phyloP scores from a whole-genome alignment of 352 stramenopile species.

The Plasmopara viticola region DNA sequence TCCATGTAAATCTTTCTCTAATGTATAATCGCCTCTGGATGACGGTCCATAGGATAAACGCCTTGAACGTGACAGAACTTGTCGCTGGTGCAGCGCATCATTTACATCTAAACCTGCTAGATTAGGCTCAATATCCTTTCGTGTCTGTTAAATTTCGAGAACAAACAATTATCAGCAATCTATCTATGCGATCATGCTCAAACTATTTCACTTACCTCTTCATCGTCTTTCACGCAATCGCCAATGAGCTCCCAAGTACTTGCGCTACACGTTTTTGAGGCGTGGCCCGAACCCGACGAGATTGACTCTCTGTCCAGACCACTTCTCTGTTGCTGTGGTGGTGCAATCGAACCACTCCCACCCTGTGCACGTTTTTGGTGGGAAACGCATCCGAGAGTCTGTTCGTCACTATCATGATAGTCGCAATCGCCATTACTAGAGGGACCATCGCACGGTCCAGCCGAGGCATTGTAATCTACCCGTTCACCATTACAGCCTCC shows the following conservation, averaged over 20 bases:
- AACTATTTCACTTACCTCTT: background rate
- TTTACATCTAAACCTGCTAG: background rate
- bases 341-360: conserved; percentile 18
- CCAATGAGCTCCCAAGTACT: conserved; percentile 51
- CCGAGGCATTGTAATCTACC: conserved; percentile 10
- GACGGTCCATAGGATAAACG: conserved; percentile 45
- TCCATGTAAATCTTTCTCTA: conserved; percentile 71
- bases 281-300: conserved; percentile 16
- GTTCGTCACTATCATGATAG: conserved; percentile 23
- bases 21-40: conserved; percentile 31
- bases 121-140: background rate
- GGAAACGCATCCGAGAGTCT: conserved; percentile 20
- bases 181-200: background rate
- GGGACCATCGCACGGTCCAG: conserved; percentile 15
- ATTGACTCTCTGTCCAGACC: conserved; percentile 54
- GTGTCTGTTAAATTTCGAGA: background rate
- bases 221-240: background rate
- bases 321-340: conserved; percentile 13
- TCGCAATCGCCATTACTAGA: conserved; percentile 16
- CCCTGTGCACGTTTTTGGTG: conserved; percentile 16
- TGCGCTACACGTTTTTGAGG: conserved; percentile 34
- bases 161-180: background rate
- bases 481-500: conserved; percentile 11
- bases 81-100: conserved; percentile 2
- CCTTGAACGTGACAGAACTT: conserved; percentile 8